Percentiles rank a stretch among this genome's conserved stretches.
These are phyloP conservation scores for Ajuga chamaepitys DNA, from an alignment of 257 asterid species.

Conservation along the genomic window DNA sequence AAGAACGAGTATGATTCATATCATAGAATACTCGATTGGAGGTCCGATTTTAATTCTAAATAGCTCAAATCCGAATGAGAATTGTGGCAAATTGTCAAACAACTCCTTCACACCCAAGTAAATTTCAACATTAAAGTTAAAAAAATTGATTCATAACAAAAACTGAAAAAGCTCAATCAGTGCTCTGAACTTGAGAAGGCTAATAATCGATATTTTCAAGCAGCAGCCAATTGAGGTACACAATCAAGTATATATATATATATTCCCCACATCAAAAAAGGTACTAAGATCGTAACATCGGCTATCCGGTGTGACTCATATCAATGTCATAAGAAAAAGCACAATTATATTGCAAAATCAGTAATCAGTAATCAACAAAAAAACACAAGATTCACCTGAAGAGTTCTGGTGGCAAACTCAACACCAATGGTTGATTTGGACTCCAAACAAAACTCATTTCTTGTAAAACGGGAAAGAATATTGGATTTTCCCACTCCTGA, in stretches of 20 bases:
- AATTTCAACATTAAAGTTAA: neutral
- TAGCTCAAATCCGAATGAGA: neutral
- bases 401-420: constrained; percentile 33
- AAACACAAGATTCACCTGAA: constrained; percentile 16
- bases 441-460: constrained; percentile 36
- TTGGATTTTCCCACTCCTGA: constrained; percentile 35
- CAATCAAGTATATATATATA: neutral
- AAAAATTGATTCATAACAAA: neutral
- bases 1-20: neutral
- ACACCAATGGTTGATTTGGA: constrained; percentile 36
- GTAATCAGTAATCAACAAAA: neutral
- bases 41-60: neutral
- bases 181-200: neutral
- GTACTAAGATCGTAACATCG: neutral
- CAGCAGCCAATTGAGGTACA: neutral
- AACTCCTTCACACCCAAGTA: neutral
- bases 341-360: neutral
- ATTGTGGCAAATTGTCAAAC: neutral
- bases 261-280: neutral
- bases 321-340: neutral
- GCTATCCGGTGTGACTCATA: neutral
- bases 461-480: constrained; percentile 32
- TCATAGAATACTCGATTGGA: neutral
- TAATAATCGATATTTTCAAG: neutral
- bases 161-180: neutral